Evolutionary conservation across 2,329 filamentous ascomycete genomes (phyloP), one percentile per base, ranked within the genome.

Genomic region (Zopfia rhizophila): DNA sequence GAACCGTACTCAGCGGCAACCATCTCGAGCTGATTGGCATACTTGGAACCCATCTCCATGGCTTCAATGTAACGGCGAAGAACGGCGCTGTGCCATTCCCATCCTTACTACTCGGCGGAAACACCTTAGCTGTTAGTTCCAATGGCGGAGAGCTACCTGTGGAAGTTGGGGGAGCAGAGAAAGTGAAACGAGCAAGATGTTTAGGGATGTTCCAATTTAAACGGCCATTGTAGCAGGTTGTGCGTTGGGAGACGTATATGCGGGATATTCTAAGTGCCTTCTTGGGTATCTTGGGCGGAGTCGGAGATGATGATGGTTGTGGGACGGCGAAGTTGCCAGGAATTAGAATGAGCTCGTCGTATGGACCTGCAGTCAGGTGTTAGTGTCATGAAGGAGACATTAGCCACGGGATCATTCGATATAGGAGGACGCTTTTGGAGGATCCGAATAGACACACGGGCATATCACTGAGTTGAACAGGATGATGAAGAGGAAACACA

Each of bases 151-250:
- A 42, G 7, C 35, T 30, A 8, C 57, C 58, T 6, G 44, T 38
- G 0, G 49, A 24, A 1, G 61, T 64, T 3, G 51, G 42, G 0
- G 63, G 63, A 0, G 62, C 53, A 11, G 63, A 67, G 50, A 68
- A 70, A 11, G 51, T 42, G 49, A 69, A 69, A 17, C 67, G 65
- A 0, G 65, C 65, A 13, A 69, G 60, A 46, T 68, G 63, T 42
- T 70, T 69, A 8, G 66, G 62, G 18, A 70, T 69, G 49, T 70
- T 67, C 63, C 65, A 69, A 37, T 69, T 68, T 3, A 63, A 30
- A 23, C 66, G 63, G 24, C 66, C 64, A 38, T 69, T 69, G 51
- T 69, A 68, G 11, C 48, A 45, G 8, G 66, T 70, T 7, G 59
- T 64, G 42, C 60, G 58, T 28, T 69, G 65, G 19, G 63, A 67